phyloP scores from a whole-genome alignment of 2,329 filamentous ascomycete genomes.

The Monosporascus ibericus region DNA sequence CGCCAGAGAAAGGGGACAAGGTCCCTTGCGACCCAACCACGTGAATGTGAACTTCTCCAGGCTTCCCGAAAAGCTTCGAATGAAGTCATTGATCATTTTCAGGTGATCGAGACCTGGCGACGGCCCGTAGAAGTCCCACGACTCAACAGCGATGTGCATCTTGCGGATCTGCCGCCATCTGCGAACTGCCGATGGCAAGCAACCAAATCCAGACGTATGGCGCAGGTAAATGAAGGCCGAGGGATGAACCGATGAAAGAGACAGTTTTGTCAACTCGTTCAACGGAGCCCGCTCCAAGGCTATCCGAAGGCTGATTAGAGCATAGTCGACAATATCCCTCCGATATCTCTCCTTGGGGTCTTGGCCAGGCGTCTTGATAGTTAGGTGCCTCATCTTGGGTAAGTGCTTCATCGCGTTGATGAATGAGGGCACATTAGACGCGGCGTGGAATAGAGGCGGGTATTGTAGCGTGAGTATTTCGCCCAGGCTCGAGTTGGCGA shows the following conservation, averaged over 20 bases:
- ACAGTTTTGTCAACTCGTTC: slow-evolving; percentile 59
- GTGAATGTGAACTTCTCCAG: slow-evolving; percentile 69
- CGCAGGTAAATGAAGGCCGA: slow-evolving; percentile 72
- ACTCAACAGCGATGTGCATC: slow-evolving; percentile 66
- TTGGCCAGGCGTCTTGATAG: slow-evolving; percentile 70
- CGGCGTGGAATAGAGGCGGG: slow-evolving; percentile 81
- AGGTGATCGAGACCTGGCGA: slow-evolving; percentile 62
- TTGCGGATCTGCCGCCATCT: slow-evolving; percentile 74
- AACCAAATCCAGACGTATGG: slow-evolving; percentile 67
- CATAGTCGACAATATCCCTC: slow-evolving; percentile 77
- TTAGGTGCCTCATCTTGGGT: slow-evolving; percentile 66
- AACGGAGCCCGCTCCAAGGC: slow-evolving; percentile 70
- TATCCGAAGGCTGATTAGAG: slow-evolving; percentile 79
- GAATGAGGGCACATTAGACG: slow-evolving; percentile 81
- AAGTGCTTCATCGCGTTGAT: slow-evolving; percentile 66
- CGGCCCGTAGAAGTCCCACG: slow-evolving; percentile 56
- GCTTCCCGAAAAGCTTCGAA: slow-evolving; percentile 60
- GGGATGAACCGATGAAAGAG: slow-evolving; percentile 68
- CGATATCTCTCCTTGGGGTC: slow-evolving; percentile 63
- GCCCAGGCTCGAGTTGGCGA: slow-evolving; percentile 71
- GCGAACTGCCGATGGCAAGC: slow-evolving; percentile 62
- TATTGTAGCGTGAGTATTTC: slow-evolving; percentile 82
- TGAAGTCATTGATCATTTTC: slow-evolving; percentile 76
- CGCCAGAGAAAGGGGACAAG: slow-evolving; percentile 65
- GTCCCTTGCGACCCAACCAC: slow-evolving; percentile 69